phyloP scores from a whole-genome alignment of 1,284 basidiomycete genomes.

The Lentinus polychrous region DNA sequence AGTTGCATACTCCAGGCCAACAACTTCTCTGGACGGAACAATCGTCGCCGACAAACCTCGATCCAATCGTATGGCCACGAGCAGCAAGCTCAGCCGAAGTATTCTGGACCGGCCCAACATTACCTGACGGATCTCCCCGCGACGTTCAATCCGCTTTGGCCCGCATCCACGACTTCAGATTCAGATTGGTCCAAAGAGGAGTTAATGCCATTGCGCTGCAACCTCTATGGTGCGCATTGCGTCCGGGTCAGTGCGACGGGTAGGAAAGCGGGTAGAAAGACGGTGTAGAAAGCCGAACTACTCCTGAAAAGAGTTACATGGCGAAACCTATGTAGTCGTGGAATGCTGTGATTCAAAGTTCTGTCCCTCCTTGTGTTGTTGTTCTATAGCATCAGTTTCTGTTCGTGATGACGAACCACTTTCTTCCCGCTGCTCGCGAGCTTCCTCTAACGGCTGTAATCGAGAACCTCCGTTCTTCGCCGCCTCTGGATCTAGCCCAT shows the following conservation, averaged over 20 bases:
- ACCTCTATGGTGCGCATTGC: slow-evolving; percentile 75
- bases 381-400: too few relatives aligned
- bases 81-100: slow-evolving; percentile 75
- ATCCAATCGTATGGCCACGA: slow-evolving; percentile 73
- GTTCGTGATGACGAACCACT: too few relatives aligned
- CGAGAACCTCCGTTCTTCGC: too few relatives aligned
- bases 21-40: slow-evolving; percentile 78
- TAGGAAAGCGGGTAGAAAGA: too few relatives aligned
- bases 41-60: slow-evolving; percentile 62
- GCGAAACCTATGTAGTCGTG: too few relatives aligned
- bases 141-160: slow-evolving; percentile 61
- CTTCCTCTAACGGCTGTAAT: too few relatives aligned
- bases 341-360: too few relatives aligned
- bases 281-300: too few relatives aligned
- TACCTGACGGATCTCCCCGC: slow-evolving; percentile 18
- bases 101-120: slow-evolving; percentile 56
- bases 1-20: slow-evolving; percentile 39
- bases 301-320: too few relatives aligned
- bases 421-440: too few relatives aligned
- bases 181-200: slow-evolving; percentile 63
- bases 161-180: slow-evolving; percentile 73
- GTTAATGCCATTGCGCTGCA: slow-evolving; percentile 66
- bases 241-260: slow-evolving; percentile 53
- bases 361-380: too few relatives aligned
- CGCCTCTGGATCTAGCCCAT: not conserved